phyloP scores from a whole-genome alignment of 1,284 basidiomycete species.

The Papiliotrema laurentii region DNA sequence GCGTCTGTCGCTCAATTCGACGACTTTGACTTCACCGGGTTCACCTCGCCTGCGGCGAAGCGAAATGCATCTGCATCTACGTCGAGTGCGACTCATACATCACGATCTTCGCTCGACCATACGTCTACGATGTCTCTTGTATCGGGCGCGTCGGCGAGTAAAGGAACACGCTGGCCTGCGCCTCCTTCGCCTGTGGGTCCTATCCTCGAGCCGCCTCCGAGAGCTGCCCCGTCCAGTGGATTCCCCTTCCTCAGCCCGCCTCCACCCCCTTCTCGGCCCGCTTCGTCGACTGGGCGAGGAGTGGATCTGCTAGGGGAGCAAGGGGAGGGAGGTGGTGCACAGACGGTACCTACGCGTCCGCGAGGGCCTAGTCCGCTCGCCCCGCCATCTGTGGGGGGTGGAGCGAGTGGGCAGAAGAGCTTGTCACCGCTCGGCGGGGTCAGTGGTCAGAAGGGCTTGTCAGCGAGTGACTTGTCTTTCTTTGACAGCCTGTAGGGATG shows the following conservation, averaged over 20 bases:
- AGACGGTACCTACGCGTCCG: neutral
- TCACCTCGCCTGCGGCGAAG: neutral
- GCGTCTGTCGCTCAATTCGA: conserved; percentile 1
- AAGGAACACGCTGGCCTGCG: conserved; percentile 34
- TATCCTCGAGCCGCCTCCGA: conserved; percentile 24
- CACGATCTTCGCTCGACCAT: conserved; percentile 20
- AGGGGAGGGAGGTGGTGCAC: too few relatives aligned
- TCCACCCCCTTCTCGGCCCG: conserved; percentile 9
- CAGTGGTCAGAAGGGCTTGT: neutral
- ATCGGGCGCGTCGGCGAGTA: conserved; percentile 15
- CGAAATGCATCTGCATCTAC: neutral
- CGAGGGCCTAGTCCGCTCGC: neutral
- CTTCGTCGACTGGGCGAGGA: neutral
- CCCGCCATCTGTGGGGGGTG: too few relatives aligned
- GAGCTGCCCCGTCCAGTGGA: conserved; percentile 2
- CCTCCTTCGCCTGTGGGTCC: conserved; percentile 28
- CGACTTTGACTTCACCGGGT: neutral
- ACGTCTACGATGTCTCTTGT: conserved; percentile 24
- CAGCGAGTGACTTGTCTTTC: conserved; percentile 31
- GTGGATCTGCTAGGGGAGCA: conserved; percentile 1
- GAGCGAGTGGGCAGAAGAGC: too few relatives aligned
- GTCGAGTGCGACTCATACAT: neutral
- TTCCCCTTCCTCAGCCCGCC: conserved; percentile 35
- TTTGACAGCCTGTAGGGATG: conserved; percentile 32
- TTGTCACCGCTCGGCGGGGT: neutral